Conservation (phyloP, 306 rosid genomes). For the Cyamopsis tetragonoloba region DNA sequence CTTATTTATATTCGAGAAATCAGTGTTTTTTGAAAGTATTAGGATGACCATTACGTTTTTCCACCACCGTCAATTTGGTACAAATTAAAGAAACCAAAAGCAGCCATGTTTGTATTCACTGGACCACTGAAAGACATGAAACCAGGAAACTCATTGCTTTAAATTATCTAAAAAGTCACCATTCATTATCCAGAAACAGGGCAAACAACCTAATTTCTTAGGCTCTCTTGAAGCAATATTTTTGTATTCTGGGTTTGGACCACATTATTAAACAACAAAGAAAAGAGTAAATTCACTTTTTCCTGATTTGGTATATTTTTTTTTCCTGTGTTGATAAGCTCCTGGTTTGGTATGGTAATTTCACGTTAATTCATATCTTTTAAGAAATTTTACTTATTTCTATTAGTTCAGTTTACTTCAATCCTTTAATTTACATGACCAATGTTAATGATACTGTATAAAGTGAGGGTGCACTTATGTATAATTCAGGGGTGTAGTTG, state of each 20-base stretch:
- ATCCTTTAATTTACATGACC: too few species aligned
- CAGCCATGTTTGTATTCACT: neutral
- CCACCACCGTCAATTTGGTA: conserved; percentile 51
- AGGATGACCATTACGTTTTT: neutral
- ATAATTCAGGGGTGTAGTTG: too few species aligned
- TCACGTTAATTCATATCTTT: too few species aligned
- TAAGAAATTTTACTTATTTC: too few species aligned
- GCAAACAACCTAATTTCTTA: conserved; percentile 23
- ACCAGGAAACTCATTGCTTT: conserved; percentile 14
- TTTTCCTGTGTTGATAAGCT: too few species aligned
- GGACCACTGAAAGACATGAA: conserved; percentile 23
- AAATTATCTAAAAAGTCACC: conserved; percentile 33
- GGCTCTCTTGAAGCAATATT: conserved; percentile 6
- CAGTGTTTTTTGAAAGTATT: too few species aligned
- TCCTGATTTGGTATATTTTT: too few species aligned
- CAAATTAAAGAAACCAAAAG: conserved; percentile 26
- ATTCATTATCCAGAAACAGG: conserved; percentile 25
- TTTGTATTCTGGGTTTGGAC: conserved; percentile 32
- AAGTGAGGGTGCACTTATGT: too few species aligned
- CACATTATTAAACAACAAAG: conserved; percentile 14
- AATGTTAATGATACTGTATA: too few species aligned
- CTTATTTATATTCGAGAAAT: too few species aligned
- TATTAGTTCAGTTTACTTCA: too few species aligned
- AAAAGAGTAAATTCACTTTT: neutral
- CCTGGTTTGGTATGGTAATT: too few species aligned